A percentile compares a stretch with the other conserved stretches of the same genome.
Evolutionary conservation across 2,329 filamentous ascomycete species (phyloP).

Genomic region (Fusarium tricinctum): DNA sequence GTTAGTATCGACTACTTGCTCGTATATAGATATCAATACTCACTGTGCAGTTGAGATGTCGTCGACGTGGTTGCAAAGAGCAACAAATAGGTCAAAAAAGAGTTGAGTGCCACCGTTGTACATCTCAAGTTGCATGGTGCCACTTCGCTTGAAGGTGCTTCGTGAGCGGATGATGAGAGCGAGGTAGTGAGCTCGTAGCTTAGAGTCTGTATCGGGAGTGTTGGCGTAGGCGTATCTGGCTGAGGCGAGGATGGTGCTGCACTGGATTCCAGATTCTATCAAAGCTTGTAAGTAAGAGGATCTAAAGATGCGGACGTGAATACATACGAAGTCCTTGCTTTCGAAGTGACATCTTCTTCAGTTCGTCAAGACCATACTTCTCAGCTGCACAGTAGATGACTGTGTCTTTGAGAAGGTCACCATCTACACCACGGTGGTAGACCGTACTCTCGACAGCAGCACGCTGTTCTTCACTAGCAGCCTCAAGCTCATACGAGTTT

Average conservation of each 20-base stretch:
- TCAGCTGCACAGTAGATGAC: slow-evolving; percentile 92
- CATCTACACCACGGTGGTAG: slow-evolving; percentile 74
- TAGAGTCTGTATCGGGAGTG: slow-evolving; percentile 91
- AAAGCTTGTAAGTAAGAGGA: slow-evolving; percentile 10
- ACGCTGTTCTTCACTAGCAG: slow-evolving; percentile 62
- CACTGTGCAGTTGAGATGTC: slow-evolving; percentile 72
- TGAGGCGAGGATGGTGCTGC: slow-evolving; percentile 85
- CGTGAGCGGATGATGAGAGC: slow-evolving; percentile 91
- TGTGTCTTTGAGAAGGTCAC: slow-evolving; percentile 85
- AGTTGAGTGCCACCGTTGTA: slow-evolving; percentile 83
- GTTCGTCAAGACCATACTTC: slow-evolving; percentile 84
- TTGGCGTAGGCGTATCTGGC: slow-evolving; percentile 92
- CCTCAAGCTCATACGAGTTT: slow-evolving; percentile 86
- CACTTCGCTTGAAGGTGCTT: slow-evolving; percentile 90
- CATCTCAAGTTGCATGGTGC: slow-evolving; percentile 97
- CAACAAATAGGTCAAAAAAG: slow-evolving; percentile 95
- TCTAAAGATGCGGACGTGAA: not conserved
- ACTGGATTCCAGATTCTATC: slow-evolving; percentile 81
- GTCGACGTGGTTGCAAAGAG: slow-evolving; percentile 90
- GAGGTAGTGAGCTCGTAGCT: slow-evolving; percentile 89
- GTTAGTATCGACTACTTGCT: not conserved
- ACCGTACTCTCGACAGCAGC: slow-evolving; percentile 73
- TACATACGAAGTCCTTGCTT: slow-evolving; percentile 87
- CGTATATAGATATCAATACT: slow-evolving; percentile 49
- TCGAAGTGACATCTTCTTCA: slow-evolving; percentile 85